These are phyloP conservation scores for Colletotrichum cordylinicola DNA, from an alignment of 2,329 filamentous ascomycete species.

Conservation along the genomic window DNA sequence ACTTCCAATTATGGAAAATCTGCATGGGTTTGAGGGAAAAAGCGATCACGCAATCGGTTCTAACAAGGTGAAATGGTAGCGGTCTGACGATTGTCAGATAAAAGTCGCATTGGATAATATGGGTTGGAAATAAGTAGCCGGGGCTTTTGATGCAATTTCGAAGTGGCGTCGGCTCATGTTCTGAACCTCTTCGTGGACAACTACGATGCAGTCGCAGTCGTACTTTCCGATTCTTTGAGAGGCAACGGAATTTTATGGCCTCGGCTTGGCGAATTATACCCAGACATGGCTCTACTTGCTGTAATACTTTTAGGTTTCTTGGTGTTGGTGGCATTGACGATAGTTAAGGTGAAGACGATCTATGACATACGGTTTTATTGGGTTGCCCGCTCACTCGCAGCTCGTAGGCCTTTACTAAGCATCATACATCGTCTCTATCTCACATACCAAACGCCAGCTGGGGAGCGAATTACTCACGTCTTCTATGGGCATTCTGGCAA, in stretches of 20 bases:
- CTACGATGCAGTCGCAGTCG: background rate
- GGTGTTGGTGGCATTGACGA: background rate
- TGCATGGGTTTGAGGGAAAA: background rate
- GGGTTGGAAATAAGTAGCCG: background rate
- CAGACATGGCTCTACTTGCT: background rate
- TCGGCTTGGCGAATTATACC: background rate
- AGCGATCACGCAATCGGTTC: background rate
- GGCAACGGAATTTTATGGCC: background rate
- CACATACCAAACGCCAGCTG: conserved; percentile 26
- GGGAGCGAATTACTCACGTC: conserved; percentile 24
- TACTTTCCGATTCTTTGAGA: background rate
- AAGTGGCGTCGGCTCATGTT: background rate
- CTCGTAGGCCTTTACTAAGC: background rate
- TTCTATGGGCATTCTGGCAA: conserved; percentile 27
- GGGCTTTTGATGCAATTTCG: background rate
- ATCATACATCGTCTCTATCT: conserved; percentile 18
- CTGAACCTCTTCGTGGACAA: background rate
- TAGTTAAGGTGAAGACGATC: background rate
- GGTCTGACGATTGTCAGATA: background rate
- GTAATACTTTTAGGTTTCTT: background rate
- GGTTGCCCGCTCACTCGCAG: background rate
- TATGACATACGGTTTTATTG: background rate
- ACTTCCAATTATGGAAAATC: background rate
- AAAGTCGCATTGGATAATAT: background rate
- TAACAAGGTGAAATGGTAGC: background rate